Evolutionary conservation across 345 rosid genomes (phyloP).

Genomic region (Salix arbutifolia): DNA sequence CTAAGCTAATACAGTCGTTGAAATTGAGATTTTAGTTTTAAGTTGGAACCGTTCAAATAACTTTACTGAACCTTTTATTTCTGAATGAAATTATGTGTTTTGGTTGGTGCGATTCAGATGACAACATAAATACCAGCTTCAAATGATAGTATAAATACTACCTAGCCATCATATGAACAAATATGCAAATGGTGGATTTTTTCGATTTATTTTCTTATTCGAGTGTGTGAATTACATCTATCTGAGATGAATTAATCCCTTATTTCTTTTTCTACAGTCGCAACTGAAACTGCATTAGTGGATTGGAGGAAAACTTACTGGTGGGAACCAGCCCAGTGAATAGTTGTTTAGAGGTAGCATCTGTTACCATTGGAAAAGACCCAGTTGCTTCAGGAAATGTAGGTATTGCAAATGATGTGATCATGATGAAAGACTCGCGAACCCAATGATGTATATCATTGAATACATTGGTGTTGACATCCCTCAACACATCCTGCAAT

Average conservation of each 20-base stretch:
- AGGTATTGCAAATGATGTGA: slow-evolving; percentile 39
- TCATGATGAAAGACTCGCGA: slow-evolving; percentile 49
- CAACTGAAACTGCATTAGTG: slow-evolving; percentile 7
- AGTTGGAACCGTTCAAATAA: neutral
- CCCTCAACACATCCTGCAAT: slow-evolving; percentile 69
- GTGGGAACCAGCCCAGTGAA: slow-evolving; percentile 72
- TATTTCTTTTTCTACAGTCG: neutral
- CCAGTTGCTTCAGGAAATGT: slow-evolving; percentile 47
- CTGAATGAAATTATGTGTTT: neutral
- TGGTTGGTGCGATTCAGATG: neutral
- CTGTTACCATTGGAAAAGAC: slow-evolving; percentile 53
- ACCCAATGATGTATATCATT: slow-evolving; percentile 67
- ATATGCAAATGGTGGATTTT: neutral
- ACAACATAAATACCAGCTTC: neutral
- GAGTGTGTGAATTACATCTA: neutral
- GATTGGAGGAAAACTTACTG: slow-evolving; percentile 50
- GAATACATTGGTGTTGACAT: slow-evolving; percentile 43
- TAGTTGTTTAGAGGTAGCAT: slow-evolving; percentile 58
- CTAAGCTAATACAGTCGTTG: neutral
- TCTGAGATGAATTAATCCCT: neutral
- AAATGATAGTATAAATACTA: neutral
- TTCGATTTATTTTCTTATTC: neutral
- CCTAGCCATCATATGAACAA: neutral
- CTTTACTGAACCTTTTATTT: neutral
- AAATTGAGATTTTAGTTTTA: neutral